Evolutionary conservation across 2,329 filamentous ascomycete genomes (phyloP), one percentile per base, ranked within the genome.

Genomic region (Trichoderma sp.): DNA sequence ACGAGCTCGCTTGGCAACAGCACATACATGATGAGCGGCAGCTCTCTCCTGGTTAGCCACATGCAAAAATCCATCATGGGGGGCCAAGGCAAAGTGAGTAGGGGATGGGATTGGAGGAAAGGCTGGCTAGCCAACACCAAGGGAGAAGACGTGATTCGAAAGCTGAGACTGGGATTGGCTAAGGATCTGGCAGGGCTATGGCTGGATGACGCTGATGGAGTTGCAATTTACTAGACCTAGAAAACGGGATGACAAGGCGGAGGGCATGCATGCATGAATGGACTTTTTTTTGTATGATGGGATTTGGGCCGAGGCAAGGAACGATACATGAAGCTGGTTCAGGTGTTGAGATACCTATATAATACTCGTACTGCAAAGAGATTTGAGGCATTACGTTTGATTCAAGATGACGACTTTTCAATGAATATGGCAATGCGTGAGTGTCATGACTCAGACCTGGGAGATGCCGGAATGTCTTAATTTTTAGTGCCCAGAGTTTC

Each of bases 101-200:
- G 93, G 71, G 91, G 91, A 14, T 95, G 93, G 93, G 92, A 95
- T 83, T 95, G 93, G 94, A 87, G 94, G 79, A 86, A 86, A 83
- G 94, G 93, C 92, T 86, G 97, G 93, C 92, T 86, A 91, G 81
- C 89, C 35, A 87, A 87, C 12, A 90, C 89, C 21, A 91, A 86
- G 77, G 93, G 91, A 0, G 87, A 88, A 65, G 93, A 96, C 77
- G 87, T 98, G n/a, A 84, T 98, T 76, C 88, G 88, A 78, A 89
- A 92, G 78, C 82, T 98, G 83, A 89, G 95, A 78, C 83, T 94
- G 69, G 93, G 92, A 3, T 83, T 98, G 80, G 93, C 94, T 16
- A 91, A 89, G 82, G 94, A 97, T 78, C 85, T 97, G 81, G 93
- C 91, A 16, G 89, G 87, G 80, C 86, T 92, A 71, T 95, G 93